These are phyloP conservation scores for Mercurialis annua DNA, from an alignment of 345 rosid genomes.

Conservation along the genomic window DNA sequence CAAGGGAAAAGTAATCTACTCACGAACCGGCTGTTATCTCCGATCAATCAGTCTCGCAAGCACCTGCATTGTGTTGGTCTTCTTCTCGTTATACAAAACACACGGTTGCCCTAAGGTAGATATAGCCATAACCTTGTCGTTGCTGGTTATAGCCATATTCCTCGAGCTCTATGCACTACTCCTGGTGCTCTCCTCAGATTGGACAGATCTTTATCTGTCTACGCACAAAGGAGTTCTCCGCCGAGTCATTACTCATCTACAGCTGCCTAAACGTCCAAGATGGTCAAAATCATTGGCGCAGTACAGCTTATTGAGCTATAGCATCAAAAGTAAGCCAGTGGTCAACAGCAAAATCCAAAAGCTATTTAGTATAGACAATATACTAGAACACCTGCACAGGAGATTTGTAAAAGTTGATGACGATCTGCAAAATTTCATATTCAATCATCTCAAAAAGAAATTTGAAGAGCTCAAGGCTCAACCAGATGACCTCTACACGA, in stretches of 20 bases:
- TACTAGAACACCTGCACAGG: conserved; percentile 1
- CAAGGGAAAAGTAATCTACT: conserved; percentile 32
- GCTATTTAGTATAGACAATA: not conserved
- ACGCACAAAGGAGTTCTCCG: not conserved
- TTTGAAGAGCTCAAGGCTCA: not conserved
- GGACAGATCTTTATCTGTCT: conserved; percentile 6
- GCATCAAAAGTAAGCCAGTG: not conserved
- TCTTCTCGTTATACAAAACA: conserved; percentile 6
- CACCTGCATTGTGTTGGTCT: conserved; percentile 11
- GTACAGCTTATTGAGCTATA: conserved; percentile 6
- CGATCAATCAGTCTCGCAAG: conserved; percentile 21
- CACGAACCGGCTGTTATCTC: conserved; percentile 17
- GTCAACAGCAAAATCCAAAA: not conserved
- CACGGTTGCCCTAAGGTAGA: not conserved
- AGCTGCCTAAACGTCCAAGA: conserved; percentile 6
- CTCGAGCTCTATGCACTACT: conserved; percentile 19
- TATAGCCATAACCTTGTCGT: conserved; percentile 11
- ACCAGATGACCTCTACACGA: not conserved
- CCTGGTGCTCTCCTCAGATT: conserved; percentile 10
- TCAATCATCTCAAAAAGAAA: not conserved
- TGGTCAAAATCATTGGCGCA: conserved; percentile 20
- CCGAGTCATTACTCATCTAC: not conserved
- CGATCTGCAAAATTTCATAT: not conserved
- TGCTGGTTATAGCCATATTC: conserved; percentile 19
- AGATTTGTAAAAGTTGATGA: not conserved